Evolutionary conservation across 1,284 basidiomycete genomes (phyloP).

Genomic region (Ceratobasidium sp.): DNA sequence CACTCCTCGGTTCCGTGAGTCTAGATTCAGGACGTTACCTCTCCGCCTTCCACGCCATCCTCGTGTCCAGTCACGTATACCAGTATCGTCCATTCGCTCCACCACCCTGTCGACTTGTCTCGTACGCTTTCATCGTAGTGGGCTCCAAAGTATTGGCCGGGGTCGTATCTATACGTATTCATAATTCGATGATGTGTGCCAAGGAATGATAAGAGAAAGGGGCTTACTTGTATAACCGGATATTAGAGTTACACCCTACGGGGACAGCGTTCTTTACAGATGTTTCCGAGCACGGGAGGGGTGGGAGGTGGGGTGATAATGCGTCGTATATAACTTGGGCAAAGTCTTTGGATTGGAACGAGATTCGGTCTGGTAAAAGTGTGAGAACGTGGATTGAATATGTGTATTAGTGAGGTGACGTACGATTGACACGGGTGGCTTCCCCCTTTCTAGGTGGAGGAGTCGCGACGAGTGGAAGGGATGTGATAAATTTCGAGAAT

Average conservation of each 20-base stretch:
- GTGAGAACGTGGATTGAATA: not conserved
- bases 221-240: slow-evolving; percentile 77
- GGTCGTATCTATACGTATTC: slow-evolving; percentile 72
- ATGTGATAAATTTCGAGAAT: slow-evolving; percentile 74
- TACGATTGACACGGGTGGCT: slow-evolving; percentile 81
- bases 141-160: slow-evolving; percentile 76
- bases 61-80: slow-evolving; percentile 81
- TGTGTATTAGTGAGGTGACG: slow-evolving; percentile 51
- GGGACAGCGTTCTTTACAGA: slow-evolving; percentile 26
- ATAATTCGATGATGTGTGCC: slow-evolving; percentile 51
- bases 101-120: slow-evolving; percentile 54
- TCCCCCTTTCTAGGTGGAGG: slow-evolving; percentile 82
- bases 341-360: slow-evolving; percentile 72
- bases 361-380: slow-evolving; percentile 69
- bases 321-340: slow-evolving; percentile 68
- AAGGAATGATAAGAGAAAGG: slow-evolving; percentile 44
- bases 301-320: slow-evolving; percentile 72
- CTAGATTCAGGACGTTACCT: slow-evolving; percentile 60
- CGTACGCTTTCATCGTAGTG: slow-evolving; percentile 82
- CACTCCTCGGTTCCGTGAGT: not conserved
- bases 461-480: slow-evolving; percentile 75
- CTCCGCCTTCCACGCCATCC: slow-evolving; percentile 81
- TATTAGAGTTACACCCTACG: slow-evolving; percentile 74
- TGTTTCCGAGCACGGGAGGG: slow-evolving; percentile 65
- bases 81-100: slow-evolving; percentile 84